These are phyloP conservation scores for Leucosporidium yakuticum DNA, from an alignment of 768 basidiomycete genomes.

Conservation along the genomic window DNA sequence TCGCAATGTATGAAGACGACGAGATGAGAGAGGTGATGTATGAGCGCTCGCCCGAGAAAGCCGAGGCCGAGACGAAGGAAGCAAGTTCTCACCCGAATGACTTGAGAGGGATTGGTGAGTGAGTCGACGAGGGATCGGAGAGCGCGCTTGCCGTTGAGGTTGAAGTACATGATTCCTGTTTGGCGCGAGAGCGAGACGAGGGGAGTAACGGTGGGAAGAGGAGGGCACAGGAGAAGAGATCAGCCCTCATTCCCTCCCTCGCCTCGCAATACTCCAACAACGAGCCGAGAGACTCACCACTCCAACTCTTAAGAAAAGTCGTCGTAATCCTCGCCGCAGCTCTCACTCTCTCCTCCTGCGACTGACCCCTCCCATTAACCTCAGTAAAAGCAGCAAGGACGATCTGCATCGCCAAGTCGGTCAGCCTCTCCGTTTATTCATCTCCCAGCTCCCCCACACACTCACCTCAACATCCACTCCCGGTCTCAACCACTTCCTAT, in stretches of 20 bases:
- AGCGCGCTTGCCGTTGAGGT: constrained; percentile 74
- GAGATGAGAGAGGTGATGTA: background rate
- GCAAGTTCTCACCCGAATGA: constrained; percentile 64
- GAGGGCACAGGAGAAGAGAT: no score
- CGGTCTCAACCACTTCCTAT: constrained; percentile 66
- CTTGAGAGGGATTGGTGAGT: constrained; percentile 77
- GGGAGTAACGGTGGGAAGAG: no score
- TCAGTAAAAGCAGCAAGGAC: constrained; percentile 85
- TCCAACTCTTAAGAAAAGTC: constrained; percentile 83
- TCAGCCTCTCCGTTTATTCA: no score
- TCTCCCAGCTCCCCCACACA: no score
- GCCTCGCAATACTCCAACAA: no score
- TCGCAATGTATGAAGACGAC: no score
- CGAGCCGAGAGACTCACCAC: constrained; percentile 57
- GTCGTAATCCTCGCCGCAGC: constrained; percentile 71
- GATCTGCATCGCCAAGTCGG: constrained; percentile 55
- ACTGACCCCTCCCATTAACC: constrained; percentile 74
- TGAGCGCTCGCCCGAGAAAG: no score
- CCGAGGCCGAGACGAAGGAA: background rate
- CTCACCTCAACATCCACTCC: constrained; percentile 83
- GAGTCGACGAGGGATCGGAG: constrained; percentile 67
- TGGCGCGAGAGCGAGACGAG: background rate
- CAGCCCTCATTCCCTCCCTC: no score
- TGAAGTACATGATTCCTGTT: constrained; percentile 84
- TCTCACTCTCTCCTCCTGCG: constrained; percentile 72